Evolutionary conservation across 2,329 filamentous ascomycete species (phyloP).

Genomic region (Fusarium continuum): DNA sequence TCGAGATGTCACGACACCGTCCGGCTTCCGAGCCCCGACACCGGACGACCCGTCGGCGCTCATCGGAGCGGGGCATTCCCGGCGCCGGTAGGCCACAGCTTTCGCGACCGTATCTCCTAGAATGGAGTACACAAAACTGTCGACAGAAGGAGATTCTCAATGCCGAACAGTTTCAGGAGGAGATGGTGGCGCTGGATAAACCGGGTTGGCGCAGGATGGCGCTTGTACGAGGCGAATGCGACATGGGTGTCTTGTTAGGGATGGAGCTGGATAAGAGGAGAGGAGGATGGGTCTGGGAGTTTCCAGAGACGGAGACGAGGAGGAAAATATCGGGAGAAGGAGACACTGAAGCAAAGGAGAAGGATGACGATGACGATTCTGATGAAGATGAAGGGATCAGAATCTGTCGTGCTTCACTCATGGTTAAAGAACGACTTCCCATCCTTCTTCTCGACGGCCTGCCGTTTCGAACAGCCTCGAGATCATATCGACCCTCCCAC

Average conservation of each 20-base stretch:
- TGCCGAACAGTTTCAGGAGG: slow-evolving; percentile 30
- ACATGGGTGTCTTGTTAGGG: slow-evolving; percentile 27
- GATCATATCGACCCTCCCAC: slow-evolving; percentile 5
- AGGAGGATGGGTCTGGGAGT: slow-evolving; percentile 39
- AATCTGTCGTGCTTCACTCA: slow-evolving; percentile 37
- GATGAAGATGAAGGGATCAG: slow-evolving; percentile 28
- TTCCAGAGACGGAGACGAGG: slow-evolving; percentile 30
- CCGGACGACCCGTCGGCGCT: slow-evolving; percentile 26
- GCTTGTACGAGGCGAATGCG: slow-evolving; percentile 37
- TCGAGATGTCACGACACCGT: slow-evolving; percentile 29
- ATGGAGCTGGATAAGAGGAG: slow-evolving; percentile 29
- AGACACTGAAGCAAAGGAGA: neutral
- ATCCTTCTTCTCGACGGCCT: slow-evolving; percentile 40
- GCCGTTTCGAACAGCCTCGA: slow-evolving; percentile 3
- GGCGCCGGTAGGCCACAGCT: slow-evolving; percentile 6
- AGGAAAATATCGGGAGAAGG: neutral
- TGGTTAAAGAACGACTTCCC: slow-evolving; percentile 31
- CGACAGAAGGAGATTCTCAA: slow-evolving; percentile 29
- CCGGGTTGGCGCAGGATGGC: slow-evolving; percentile 36
- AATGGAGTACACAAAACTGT: slow-evolving; percentile 37
- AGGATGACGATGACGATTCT: neutral
- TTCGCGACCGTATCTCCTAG: slow-evolving; percentile 37
- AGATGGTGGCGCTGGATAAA: slow-evolving; percentile 27
- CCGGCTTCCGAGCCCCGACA: slow-evolving; percentile 31
- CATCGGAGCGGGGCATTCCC: slow-evolving; percentile 32